Evolutionary conservation across 1,139 yeast species (phyloP).

Genomic region (Saccharomyces hybrid): DNA sequence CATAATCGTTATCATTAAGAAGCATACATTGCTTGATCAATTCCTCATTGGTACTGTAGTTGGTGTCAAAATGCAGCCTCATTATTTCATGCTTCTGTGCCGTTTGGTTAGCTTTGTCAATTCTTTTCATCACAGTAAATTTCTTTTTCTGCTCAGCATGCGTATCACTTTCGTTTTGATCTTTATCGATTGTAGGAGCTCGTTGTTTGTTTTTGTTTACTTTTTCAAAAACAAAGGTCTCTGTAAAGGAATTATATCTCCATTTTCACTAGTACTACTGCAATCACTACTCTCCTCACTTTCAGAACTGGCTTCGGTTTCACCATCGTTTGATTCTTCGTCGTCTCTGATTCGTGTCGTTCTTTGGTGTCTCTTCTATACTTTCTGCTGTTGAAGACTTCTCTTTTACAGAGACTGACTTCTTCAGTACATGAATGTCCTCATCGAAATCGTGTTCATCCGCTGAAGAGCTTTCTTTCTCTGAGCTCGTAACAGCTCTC

Average conservation of each 20-base stretch:
- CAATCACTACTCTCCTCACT: conserved; percentile 6
- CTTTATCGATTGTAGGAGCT: not conserved
- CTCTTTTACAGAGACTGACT: not conserved
- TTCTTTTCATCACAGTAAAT: conserved; percentile 12
- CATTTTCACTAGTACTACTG: conserved; percentile 11
- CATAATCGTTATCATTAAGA: conserved; percentile 24
- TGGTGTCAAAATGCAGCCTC: conserved; percentile 8
- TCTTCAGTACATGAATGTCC: not conserved
- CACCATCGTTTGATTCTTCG: not conserved
- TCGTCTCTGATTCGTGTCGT: not conserved
- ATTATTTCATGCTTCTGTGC: conserved; percentile 10
- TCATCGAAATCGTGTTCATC: not conserved
- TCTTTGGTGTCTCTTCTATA: not conserved
- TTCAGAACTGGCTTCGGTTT: not conserved
- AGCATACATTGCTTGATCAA: conserved; percentile 16
- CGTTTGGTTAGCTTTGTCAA: conserved; percentile 16
- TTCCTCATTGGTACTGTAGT: conserved; percentile 24
- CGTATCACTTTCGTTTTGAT: not conserved
- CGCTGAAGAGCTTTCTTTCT: not conserved
- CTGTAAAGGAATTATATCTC: conserved; percentile 15
- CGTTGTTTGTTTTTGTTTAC: not conserved
- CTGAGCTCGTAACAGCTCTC: conserved; percentile 1
- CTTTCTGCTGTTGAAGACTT: not conserved
- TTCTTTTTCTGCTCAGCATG: conserved; percentile 6
- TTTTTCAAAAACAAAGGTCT: conserved; percentile 26